Conservation (phyloP, 164 flowering plant species). For the Brasenia schreberi region DNA sequence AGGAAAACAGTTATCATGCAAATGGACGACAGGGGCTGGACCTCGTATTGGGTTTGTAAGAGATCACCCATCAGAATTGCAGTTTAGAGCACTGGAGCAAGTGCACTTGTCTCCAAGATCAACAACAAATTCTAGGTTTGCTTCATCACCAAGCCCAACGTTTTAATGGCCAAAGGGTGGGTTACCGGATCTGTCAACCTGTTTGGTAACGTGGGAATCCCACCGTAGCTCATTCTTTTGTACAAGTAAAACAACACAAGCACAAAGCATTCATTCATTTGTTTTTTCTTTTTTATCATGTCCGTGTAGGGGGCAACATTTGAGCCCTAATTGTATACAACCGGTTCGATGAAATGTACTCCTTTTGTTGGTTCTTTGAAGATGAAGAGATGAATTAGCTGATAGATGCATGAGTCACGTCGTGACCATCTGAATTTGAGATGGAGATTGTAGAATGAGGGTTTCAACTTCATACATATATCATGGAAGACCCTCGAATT, state of each 20-base stretch:
- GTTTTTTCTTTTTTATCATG: neutral
- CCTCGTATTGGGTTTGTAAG: slow-evolving; percentile 75
- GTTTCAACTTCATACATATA: too few relatives aligned
- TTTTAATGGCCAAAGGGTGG: neutral
- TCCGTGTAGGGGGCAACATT: neutral
- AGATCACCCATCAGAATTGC: slow-evolving; percentile 68
- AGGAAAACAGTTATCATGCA: slow-evolving; percentile 62
- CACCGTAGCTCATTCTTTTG: neutral
- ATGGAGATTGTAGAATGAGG: too few relatives aligned
- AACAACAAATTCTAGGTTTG: slow-evolving; percentile 11
- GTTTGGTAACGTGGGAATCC: neutral
- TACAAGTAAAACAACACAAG: neutral
- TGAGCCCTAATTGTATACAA: neutral
- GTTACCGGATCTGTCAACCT: neutral
- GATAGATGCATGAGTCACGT: neutral
- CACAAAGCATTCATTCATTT: neutral
- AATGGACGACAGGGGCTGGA: slow-evolving; percentile 84
- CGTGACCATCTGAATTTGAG: too few relatives aligned
- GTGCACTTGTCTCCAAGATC: slow-evolving; percentile 67
- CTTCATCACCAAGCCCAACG: slow-evolving; percentile 12
- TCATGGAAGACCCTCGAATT: too few relatives aligned
- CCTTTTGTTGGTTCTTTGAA: neutral
- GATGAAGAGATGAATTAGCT: neutral
- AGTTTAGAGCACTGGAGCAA: slow-evolving; percentile 49
- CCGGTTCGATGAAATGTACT: neutral